phyloP scores from a whole-genome alignment of 2,329 filamentous ascomycete genomes.

The Akanthomyces lecanii region DNA sequence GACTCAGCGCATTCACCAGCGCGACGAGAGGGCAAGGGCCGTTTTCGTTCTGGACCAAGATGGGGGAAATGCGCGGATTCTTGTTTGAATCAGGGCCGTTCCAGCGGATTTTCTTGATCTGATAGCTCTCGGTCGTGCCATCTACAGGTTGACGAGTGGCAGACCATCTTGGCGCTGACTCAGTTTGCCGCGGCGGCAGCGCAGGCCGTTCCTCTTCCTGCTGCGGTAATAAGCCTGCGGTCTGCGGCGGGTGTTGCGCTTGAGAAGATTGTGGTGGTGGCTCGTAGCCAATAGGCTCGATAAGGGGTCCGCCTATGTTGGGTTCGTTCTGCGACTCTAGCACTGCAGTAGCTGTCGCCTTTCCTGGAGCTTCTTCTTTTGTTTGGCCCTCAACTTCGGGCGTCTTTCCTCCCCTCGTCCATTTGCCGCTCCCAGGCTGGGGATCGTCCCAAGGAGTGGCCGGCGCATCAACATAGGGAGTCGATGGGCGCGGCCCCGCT shows the following conservation, averaged over 20 bases:
- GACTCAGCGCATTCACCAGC: conserved; percentile 83
- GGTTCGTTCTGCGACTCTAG: not conserved
- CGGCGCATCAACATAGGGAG: not conserved
- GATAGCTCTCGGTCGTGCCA: conserved; percentile 72
- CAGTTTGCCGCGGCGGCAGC: conserved; percentile 35
- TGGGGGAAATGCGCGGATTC: conserved; percentile 73
- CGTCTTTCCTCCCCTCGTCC: not conserved
- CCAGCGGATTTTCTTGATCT: conserved; percentile 90
- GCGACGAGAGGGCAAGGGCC: conserved; percentile 91
- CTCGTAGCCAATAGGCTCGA: conserved; percentile 15
- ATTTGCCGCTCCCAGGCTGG: not conserved
- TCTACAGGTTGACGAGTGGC: conserved; percentile 40
- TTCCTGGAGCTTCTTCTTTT: not conserved
- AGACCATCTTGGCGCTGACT: conserved; percentile 29
- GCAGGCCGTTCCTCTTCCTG: conserved; percentile 28
- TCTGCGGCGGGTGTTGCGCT: not conserved
- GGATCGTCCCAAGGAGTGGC: not conserved
- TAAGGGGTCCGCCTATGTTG: not conserved
- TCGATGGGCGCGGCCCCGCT: not conserved
- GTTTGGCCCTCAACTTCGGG: not conserved
- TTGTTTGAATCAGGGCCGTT: conserved; percentile 57
- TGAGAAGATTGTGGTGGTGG: not conserved
- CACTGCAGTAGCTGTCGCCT: not conserved
- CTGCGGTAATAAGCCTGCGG: not conserved
- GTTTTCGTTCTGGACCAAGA: conserved; percentile 89